These are phyloP conservation scores for Pseudogymnoascus sp. DNA, from an alignment of 2,329 filamentous ascomycete species.

Conservation along the genomic window DNA sequence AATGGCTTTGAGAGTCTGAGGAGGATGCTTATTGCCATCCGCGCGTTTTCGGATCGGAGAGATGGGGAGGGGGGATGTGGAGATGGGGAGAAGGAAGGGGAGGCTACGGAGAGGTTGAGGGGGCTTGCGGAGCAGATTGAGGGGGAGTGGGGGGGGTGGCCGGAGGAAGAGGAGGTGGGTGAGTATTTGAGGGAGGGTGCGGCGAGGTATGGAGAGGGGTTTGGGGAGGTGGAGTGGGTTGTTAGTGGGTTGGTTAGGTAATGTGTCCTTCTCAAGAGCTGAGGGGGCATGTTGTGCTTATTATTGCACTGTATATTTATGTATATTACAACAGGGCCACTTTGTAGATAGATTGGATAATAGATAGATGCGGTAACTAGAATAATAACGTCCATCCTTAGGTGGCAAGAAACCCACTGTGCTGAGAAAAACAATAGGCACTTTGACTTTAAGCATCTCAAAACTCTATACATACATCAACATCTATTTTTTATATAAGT, in stretches of 20 bases:
- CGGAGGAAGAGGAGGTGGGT: conserved; percentile 16
- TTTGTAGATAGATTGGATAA: neutral
- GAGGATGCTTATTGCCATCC: conserved; percentile 20
- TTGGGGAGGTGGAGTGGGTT: neutral
- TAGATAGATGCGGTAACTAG: neutral
- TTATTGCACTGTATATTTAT: neutral
- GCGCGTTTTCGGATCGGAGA: conserved; percentile 13
- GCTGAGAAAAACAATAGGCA: too few species aligned
- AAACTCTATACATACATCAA: too few species aligned
- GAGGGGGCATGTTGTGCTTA: neutral
- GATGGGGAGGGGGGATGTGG: conserved; percentile 10
- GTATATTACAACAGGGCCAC: neutral
- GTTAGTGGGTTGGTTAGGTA: neutral
- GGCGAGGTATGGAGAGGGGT: neutral
- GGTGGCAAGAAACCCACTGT: too few species aligned
- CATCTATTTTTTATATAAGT: too few species aligned
- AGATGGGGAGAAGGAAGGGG: conserved; percentile 2
- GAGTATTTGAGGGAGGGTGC: conserved; percentile 9
- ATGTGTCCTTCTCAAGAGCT: neutral
- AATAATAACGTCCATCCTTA: neutral
- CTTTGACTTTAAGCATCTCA: too few species aligned
- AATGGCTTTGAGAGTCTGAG: conserved; percentile 16
- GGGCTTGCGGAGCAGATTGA: conserved; percentile 19
- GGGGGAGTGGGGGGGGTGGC: conserved; percentile 25
- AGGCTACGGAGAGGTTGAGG: neutral